Evolutionary conservation across 2,329 filamentous ascomycete species (phyloP).

Genomic region (Penicillium digitatum): DNA sequence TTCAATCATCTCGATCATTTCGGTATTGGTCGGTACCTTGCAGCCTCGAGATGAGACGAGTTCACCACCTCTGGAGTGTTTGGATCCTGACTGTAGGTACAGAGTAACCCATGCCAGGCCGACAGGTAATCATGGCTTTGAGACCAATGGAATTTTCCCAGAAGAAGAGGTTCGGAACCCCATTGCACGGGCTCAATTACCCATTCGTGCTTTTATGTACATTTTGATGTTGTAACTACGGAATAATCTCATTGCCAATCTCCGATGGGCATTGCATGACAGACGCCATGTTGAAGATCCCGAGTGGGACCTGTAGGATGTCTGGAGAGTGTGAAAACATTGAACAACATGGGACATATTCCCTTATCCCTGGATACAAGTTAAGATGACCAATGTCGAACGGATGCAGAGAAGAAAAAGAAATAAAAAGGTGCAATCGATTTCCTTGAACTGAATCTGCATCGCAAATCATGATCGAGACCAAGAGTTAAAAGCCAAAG

Average conservation of each 20-base stretch:
- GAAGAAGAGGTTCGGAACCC: not conserved
- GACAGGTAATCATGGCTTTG: not conserved
- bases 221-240: not conserved
- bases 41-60: not conserved
- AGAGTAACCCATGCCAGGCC: conserved; percentile 2
- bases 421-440: not conserved
- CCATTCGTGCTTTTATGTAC: not conserved
- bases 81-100: conserved; percentile 5
- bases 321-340: not conserved
- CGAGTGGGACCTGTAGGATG: not conserved
- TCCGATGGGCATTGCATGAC: conserved; percentile 4
- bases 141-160: not conserved
- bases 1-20: not conserved
- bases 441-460: not conserved
- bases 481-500: not conserved
- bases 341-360: not conserved
- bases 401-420: not conserved
- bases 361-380: too few relatives aligned
- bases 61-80: not conserved
- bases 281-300: conserved; percentile 3
- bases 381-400: not conserved
- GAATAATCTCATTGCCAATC: not conserved
- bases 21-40: not conserved
- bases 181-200: not conserved
- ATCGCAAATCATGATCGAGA: conserved; percentile 1